Evolutionary conservation across 2,329 filamentous ascomycete species (phyloP).

Genomic region (Aspergillus versicolor): DNA sequence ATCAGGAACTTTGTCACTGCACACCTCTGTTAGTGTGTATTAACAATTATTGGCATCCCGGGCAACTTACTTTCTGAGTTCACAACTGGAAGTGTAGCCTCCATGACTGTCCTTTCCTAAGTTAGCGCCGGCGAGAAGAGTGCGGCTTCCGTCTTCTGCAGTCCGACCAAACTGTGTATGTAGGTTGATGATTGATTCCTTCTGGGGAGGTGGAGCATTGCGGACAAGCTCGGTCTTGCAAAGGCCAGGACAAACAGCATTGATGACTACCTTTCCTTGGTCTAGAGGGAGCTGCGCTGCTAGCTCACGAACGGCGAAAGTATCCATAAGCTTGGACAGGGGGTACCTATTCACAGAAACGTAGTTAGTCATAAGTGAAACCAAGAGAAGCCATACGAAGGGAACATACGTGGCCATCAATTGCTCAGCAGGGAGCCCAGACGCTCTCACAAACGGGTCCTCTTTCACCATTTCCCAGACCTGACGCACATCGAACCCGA

Average conservation of each 20-base stretch:
- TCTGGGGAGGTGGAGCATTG: background rate
- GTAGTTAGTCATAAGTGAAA: background rate
- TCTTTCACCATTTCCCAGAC: conserved; percentile 22
- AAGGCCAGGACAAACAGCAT: conserved; percentile 3
- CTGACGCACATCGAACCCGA: conserved; percentile 15
- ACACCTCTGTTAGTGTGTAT: background rate
- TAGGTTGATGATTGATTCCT: background rate
- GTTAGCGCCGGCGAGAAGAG: conserved; percentile 2
- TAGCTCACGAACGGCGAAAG: background rate
- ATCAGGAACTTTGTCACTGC: background rate
- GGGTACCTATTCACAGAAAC: background rate
- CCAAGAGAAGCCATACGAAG: background rate
- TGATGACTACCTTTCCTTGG: conserved; percentile 6
- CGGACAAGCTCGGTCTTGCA: conserved; percentile 4
- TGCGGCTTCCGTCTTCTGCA: conserved; percentile 5
- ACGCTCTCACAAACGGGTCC: conserved; percentile 19
- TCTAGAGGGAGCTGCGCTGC: background rate
- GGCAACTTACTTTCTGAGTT: conserved; percentile 3
- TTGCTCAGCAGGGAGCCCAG: conserved; percentile 11
- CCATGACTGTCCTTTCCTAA: conserved; percentile 3
- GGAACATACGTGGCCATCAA: conserved; percentile 12
- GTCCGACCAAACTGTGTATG: background rate
- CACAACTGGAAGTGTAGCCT: background rate
- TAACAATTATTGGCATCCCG: background rate
- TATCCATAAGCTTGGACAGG: conserved; percentile 8